These are phyloP conservation scores for Glebionis coronaria DNA, from an alignment of 129 eudicot species.

Conservation along the genomic window DNA sequence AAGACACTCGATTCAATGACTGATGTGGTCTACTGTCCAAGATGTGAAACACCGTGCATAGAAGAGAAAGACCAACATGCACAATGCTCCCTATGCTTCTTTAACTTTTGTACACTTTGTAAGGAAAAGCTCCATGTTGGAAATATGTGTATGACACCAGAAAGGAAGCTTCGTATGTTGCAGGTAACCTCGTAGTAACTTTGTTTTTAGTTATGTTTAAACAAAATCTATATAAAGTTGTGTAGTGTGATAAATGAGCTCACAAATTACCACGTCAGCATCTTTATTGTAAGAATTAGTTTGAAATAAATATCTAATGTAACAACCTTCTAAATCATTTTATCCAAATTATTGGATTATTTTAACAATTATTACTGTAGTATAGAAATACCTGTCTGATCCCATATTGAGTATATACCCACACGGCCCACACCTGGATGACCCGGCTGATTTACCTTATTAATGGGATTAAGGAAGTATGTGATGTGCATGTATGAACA, in stretches of 20 bases:
- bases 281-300: too few species aligned
- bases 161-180: constrained; percentile 60
- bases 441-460: not conserved
- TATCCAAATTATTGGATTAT: too few species aligned
- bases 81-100: constrained; percentile 82
- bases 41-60: constrained; percentile 88
- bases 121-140: constrained; percentile 81
- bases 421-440: too few species aligned
- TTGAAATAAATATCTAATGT: too few species aligned
- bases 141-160: constrained; percentile 66
- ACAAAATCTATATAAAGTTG: not conserved
- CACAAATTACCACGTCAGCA: too few species aligned
- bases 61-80: constrained; percentile 92
- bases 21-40: constrained; percentile 86
- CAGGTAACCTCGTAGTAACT: constrained; percentile 38
- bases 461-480: not conserved
- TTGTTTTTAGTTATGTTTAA: not conserved
- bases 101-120: constrained; percentile 82
- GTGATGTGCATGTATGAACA: not conserved
- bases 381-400: too few species aligned
- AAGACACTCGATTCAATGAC: constrained; percentile 87
- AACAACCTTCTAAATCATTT: too few species aligned
- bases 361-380: too few species aligned
- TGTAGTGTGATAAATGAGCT: not conserved
- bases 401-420: not conserved